Base-by-base conservation (phyloP, 768 basidiomycete genomes). In the Arthromyces matolae region DNA sequence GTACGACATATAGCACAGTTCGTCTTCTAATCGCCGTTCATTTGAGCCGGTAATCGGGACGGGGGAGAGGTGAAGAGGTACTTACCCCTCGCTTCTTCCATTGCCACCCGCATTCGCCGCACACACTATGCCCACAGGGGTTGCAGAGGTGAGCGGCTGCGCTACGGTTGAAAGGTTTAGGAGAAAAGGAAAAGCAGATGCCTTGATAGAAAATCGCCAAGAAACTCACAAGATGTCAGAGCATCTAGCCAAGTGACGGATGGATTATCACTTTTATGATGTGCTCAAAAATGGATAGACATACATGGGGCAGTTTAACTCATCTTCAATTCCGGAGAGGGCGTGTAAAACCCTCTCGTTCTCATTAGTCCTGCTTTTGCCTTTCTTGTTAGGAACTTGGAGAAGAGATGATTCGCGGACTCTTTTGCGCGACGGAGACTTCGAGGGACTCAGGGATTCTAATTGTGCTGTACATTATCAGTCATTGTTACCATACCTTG, bases 121-220 rank as follows among this genome's bases (percentile, higher is more conserved):
- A 89, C 50, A 76, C 77, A 20, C 78, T 81, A 58, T 89, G 87
- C 10, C 87, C 87, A 55, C 87, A 89, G 2, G 86, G 84, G 57
- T 81, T 85, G 19, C 77, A 73, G 22, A 80, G 51, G 59, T 88
- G 80, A 3, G 84, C 71, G 25, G 73, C 77, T 27, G 77, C 82
- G 45, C 86, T 47, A 23, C 1, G 10, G 10, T 87, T 50, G 12
- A 46, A 20, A 24, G 33, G n/a, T 34, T 27, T 44, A 42, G 52
- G n/a, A 33, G 5, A 32, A 20, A 20, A 23, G 12, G 18, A 16
- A 1, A 49, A 45, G 32, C 32, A 35, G 28, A 34, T 8, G 16
- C 39, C 8, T 42, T 14, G 27, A 36, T 34, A 35, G n/a, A 14
- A 22, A 20, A 18, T 24, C 24, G 33, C 8, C 33, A 18, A 8